Evolutionary conservation across 495 filamentous ascomycete genomes (phyloP).

Genomic region (Lasiosphaeria hispida): DNA sequence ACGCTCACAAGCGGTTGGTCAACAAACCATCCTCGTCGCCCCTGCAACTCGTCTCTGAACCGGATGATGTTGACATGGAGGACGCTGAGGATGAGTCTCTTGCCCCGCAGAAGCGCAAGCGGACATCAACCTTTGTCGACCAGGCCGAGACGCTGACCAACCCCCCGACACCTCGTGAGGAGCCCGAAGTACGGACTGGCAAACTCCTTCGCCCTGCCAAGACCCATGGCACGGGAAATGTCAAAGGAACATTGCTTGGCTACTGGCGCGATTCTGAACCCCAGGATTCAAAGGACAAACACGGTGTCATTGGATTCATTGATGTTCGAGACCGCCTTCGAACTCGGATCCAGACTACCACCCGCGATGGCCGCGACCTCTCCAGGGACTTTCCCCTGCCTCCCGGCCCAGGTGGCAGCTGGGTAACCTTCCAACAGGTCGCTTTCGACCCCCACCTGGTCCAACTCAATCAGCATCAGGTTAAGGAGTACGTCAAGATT

Average conservation of each 20-base stretch:
- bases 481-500: slow-evolving; percentile 57
- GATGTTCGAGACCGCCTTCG: slow-evolving; percentile 52
- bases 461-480: slow-evolving; percentile 43
- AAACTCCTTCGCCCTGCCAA: slow-evolving; percentile 24
- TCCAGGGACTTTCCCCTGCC: slow-evolving; percentile 42
- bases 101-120: slow-evolving; percentile 47
- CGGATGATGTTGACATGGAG: slow-evolving; percentile 37
- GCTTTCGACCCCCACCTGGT: slow-evolving; percentile 50
- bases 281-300: slow-evolving; percentile 41
- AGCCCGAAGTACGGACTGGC: slow-evolving; percentile 19
- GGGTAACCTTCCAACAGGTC: slow-evolving; percentile 54
- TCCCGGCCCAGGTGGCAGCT: slow-evolving; percentile 52
- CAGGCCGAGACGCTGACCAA: slow-evolving; percentile 34
- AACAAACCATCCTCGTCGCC: slow-evolving; percentile 21
- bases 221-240: slow-evolving; percentile 27
- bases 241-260: slow-evolving; percentile 48
- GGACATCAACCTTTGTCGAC: slow-evolving; percentile 41
- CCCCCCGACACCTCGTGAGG: slow-evolving; percentile 20
- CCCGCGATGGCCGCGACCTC: slow-evolving; percentile 38
- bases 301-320: slow-evolving; percentile 54
- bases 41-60: slow-evolving; percentile 23
- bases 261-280: slow-evolving; percentile 54
- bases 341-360: slow-evolving; percentile 45
- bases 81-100: slow-evolving; percentile 35
- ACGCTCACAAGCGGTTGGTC: slow-evolving; percentile 15